Percentiles rank a stretch among this genome's conserved stretches.
These are phyloP conservation scores for Chytriomyces sp. DNA, from an alignment of 192 early-diverging fungal genomes.

Conservation along the genomic window DNA sequence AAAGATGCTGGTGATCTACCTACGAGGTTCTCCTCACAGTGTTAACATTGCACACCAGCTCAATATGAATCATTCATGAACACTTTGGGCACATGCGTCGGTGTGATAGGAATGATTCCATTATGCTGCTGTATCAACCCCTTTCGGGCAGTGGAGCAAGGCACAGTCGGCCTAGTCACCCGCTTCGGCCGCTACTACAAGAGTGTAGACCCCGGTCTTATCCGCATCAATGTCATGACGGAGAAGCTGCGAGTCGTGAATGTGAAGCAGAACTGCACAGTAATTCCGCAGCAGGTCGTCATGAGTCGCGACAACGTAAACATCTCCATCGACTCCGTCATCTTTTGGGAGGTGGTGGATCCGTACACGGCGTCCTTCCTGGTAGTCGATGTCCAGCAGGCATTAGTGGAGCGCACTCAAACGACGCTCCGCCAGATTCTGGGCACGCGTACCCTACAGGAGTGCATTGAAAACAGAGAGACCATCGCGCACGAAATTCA, in stretches of 20 bases:
- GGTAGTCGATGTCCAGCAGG: conserved; percentile 77
- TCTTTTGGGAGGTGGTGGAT: conserved; percentile 73
- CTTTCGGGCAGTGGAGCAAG: conserved; percentile 46
- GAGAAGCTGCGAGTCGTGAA: conserved; percentile 49
- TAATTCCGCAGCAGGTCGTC: conserved; percentile 72
- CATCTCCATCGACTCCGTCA: conserved; percentile 79
- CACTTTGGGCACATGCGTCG: conserved; percentile 41
- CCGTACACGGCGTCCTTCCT: conserved; percentile 64
- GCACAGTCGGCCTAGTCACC: conserved; percentile 45
- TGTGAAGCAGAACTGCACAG: conserved; percentile 41
- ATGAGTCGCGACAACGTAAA: conserved; percentile 93
- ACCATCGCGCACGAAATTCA: conserved; percentile 84
- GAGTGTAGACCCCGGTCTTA: conserved; percentile 52
- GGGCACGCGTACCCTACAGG: conserved; percentile 82
- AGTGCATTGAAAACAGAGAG: conserved; percentile 87
- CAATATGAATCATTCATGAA: conserved; percentile 43
- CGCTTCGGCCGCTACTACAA: conserved; percentile 56
- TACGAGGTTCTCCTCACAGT: too few relatives aligned
- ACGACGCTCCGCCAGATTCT: conserved; percentile 86
- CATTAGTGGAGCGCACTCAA: conserved; percentile 85
- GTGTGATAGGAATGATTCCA: conserved; percentile 49
- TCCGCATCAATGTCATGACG: conserved; percentile 45
- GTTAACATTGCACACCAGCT: too few relatives aligned
- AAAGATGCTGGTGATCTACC: too few relatives aligned
- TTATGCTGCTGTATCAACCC: conserved; percentile 53